Percentiles rank a stretch among this genome's conserved stretches.
Evolutionary conservation across 2,329 filamentous ascomycete species (phyloP).

Genomic region (Penicillium crustosum): DNA sequence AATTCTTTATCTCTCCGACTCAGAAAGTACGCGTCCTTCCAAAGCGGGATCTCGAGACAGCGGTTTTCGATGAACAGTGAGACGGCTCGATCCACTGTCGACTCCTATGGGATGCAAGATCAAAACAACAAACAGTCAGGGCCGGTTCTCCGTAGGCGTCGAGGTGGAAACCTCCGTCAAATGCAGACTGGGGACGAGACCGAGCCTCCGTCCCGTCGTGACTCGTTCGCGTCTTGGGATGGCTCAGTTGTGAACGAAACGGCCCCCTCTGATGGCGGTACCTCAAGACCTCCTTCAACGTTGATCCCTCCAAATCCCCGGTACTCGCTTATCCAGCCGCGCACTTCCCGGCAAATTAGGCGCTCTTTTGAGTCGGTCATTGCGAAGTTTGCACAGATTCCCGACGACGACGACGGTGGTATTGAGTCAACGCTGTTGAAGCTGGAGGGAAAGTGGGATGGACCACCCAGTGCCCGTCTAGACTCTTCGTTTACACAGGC

Average conservation of each 20-base stretch:
- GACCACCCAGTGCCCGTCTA: constrained; percentile 25
- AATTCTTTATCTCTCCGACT: constrained; percentile 38
- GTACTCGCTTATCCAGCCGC: constrained; percentile 50
- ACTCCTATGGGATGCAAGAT: constrained; percentile 20
- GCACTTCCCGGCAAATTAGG: constrained; percentile 57
- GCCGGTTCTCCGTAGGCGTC: constrained; percentile 67
- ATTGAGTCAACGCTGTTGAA: constrained; percentile 91
- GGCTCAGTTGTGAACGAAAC: constrained; percentile 28
- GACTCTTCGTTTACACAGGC: constrained; percentile 8
- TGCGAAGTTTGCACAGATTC: constrained; percentile 80
- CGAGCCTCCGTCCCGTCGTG: constrained; percentile 44
- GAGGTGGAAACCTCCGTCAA: constrained; percentile 72
- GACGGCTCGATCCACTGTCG: constrained; percentile 16
- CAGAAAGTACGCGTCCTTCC: constrained; percentile 48
- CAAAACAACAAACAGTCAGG: constrained; percentile 28
- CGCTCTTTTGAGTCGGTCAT: constrained; percentile 86
- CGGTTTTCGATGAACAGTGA: constrained; percentile 30
- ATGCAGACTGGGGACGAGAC: constrained; percentile 65
- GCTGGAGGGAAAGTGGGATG: constrained; percentile 80
- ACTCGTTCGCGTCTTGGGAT: constrained; percentile 39
- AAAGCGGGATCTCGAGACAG: constrained; percentile 42
- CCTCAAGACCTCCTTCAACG: constrained; percentile 28
- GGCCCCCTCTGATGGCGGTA: constrained; percentile 14
- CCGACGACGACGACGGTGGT: constrained; percentile 84
- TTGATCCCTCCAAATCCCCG: constrained; percentile 35